A percentile compares a stretch with the other conserved stretches of the same genome.
phyloP scores from a whole-genome alignment of 1,284 basidiomycete species.

The Leccinum subrobustum region DNA sequence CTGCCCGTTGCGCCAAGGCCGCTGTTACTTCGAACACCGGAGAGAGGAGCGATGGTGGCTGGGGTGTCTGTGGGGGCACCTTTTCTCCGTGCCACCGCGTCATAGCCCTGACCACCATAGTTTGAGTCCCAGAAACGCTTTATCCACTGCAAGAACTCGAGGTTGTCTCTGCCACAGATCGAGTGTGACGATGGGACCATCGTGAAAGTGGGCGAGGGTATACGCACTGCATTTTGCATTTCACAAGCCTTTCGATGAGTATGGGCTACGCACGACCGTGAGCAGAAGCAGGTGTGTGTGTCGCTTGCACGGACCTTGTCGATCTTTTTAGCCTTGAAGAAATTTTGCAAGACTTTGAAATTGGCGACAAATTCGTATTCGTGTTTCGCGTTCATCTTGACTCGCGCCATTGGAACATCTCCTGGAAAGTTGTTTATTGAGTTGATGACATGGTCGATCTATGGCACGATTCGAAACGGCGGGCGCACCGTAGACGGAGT shows the following conservation, averaged over 20 bases:
- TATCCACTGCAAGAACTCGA: constrained; percentile 98
- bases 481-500: constrained; percentile 84
- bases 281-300: constrained; percentile 4
- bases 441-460: constrained; percentile 19
- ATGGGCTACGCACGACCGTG: constrained; percentile 68
- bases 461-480: constrained; percentile 10
- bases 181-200: constrained; percentile 17
- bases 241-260: constrained; percentile 87
- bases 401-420: constrained; percentile 83
- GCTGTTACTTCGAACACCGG: constrained; percentile 39
- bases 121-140: constrained; percentile 96
- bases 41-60: constrained; percentile 73
- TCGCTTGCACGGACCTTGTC: constrained; percentile 71
- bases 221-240: constrained; percentile 98
- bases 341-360: constrained; percentile 91
- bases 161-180: constrained; percentile 74
- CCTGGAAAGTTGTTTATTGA: constrained; percentile 38
- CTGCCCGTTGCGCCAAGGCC: constrained; percentile 41
- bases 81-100: constrained; percentile 78
- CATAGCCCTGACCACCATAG: constrained; percentile 87
- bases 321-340: constrained; percentile 86
- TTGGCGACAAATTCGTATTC: constrained; percentile 97
- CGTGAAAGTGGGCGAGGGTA: neutral
- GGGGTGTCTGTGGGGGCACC: constrained; percentile 75
- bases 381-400: constrained; percentile 93